phyloP scores from a whole-genome alignment of 2,329 filamentous ascomycete species.

The Didymella sp. region DNA sequence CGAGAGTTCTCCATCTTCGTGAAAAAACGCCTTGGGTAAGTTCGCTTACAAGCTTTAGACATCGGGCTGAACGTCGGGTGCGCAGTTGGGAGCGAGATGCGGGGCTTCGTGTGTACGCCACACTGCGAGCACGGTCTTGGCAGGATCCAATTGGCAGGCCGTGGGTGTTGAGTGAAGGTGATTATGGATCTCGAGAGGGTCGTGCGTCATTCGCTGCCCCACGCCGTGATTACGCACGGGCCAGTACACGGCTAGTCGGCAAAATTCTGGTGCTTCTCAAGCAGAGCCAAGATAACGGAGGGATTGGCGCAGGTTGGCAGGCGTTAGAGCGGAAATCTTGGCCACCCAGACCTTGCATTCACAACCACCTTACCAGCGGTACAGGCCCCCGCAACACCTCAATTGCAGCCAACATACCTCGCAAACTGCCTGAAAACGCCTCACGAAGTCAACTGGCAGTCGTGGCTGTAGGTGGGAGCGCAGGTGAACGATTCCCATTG shows the following conservation, averaged over 20 bases:
- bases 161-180: constrained; percentile 18
- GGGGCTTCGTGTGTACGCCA: constrained; percentile 17
- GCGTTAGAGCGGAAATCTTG: constrained; percentile 38
- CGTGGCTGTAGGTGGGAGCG: not conserved
- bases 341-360: constrained; percentile 22
- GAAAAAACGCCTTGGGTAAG: constrained; percentile 29
- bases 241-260: constrained; percentile 18
- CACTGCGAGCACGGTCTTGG: constrained; percentile 26
- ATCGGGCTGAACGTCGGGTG: constrained; percentile 26
- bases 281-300: constrained; percentile 14
- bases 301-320: constrained; percentile 22
- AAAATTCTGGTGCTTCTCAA: constrained; percentile 6
- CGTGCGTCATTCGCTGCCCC: constrained; percentile 25
- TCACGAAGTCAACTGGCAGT: not conserved
- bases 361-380: constrained; percentile 15
- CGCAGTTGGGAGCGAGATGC: constrained; percentile 15
- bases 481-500: not conserved
- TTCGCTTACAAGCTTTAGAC: constrained; percentile 33
- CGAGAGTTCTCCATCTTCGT: constrained; percentile 23
- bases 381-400: constrained; percentile 26
- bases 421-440: not conserved
- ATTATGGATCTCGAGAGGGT: constrained; percentile 7
- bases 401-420: not conserved
- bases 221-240: constrained; percentile 14
- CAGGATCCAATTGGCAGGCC: constrained; percentile 22